Base-by-base conservation (phyloP, 257 asterid species). In the Nicotiana otophora region DNA sequence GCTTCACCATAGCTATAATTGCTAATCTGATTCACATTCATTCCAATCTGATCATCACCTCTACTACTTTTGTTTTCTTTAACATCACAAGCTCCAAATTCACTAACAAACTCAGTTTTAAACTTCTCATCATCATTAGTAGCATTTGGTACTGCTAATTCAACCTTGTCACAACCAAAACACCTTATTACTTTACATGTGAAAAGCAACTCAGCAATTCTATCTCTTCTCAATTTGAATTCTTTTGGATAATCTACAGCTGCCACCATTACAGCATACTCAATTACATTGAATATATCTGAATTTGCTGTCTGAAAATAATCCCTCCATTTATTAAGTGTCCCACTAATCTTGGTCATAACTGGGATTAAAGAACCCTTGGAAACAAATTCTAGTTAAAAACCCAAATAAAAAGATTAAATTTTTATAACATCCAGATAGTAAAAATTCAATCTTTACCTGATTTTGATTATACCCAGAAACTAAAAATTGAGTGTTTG, bases 1-100 rank as follows among this genome's bases (percentile, higher is more conserved):
- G 91, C 98, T 72, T 90, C 97, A 30, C 88, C 92, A 86, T 85
- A 90, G 72, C 94, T 89, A 78, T 84, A 85, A 85, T 81, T 84
- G 46, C 85, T 84, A 48, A 81, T 91, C 58, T n/a, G 82, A 85
- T 87, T 88, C 83, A 86, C 84, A 82, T 87, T 93, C 88, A 81
- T 77, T 10, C 69, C 89, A 39, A 82, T 69, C 26, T 63, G 86
- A 78, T 86, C 86, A 81, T 79, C 86, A 28, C 69, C 78, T 23
- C 67, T 19, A 16, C 51, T 91, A 89, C 92, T 84, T 89, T 95
- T 66, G 88, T 87, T 65, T 90, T 92, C 77, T 91, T 89, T 14
- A 87, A 92, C 19, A 82, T 89, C 75, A 89, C 28, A 67, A 8
- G 5, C 53, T 17, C 36, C 68, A 9, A 34, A 68, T 62, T 31